A percentile compares a stretch with the other conserved stretches of the same genome.
Conservation (phyloP, 2,329 filamentous ascomycete species). For the Xylaria sp. region DNA sequence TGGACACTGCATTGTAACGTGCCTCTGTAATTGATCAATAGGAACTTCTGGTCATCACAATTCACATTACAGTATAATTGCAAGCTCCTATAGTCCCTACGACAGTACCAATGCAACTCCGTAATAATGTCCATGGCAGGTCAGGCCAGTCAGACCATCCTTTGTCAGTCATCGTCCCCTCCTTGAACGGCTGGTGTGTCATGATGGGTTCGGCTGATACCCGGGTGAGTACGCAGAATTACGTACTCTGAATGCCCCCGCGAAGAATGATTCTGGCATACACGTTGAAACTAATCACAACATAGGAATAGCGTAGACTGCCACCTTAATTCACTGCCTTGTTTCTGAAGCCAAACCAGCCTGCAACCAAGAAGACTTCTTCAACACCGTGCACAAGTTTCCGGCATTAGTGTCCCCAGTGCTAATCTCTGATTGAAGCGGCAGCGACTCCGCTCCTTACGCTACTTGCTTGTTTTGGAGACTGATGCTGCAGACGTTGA, state of each 20-base stretch:
- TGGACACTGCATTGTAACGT: neutral
- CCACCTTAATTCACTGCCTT: neutral
- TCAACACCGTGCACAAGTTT: constrained; percentile 1
- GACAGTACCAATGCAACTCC: constrained; percentile 1
- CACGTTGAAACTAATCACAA: constrained; percentile 23
- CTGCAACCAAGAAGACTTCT: neutral
- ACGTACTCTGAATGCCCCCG: neutral
- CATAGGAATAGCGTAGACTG: constrained; percentile 10
- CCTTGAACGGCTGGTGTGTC: neutral
- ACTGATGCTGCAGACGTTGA: constrained; percentile 24
- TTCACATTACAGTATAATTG: neutral
- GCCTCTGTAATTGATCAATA: neutral
- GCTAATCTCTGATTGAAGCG: constrained; percentile 22
- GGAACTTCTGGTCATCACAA: constrained; percentile 7
- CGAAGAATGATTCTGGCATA: constrained; percentile 2
- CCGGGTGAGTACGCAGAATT: neutral
- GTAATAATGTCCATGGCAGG: constrained; percentile 1
- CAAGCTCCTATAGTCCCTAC: constrained; percentile 1
- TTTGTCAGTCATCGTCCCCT: neutral
- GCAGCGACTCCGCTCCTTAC: constrained; percentile 7
- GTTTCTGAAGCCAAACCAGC: constrained; percentile 4
- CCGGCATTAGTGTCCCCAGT: constrained; percentile 17
- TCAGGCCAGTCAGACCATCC: constrained; percentile 10
- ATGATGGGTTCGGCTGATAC: neutral
- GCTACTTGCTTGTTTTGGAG: constrained; percentile 17